phyloP scores from a whole-genome alignment of 164 flowering plant genomes.

The Piper longum region DNA sequence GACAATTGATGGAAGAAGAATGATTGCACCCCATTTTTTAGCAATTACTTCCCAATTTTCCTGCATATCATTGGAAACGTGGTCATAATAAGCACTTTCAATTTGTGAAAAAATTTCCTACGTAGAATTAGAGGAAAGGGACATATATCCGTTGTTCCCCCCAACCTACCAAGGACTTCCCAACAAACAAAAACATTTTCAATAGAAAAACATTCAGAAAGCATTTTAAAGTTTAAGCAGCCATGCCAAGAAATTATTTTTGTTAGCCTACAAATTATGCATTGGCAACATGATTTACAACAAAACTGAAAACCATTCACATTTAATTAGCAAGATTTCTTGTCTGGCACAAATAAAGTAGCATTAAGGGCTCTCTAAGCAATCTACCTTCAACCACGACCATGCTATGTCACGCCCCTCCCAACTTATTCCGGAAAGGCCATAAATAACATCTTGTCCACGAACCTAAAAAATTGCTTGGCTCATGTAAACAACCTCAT shows the following conservation, averaged over 20 bases:
- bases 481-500: not conserved
- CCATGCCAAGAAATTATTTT: too few species aligned
- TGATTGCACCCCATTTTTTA: slow-evolving; percentile 60
- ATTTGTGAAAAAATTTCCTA: not conserved
- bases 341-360: too few species aligned
- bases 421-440: slow-evolving; percentile 48
- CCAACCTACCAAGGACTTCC: too few species aligned
- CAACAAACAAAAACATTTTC: too few species aligned
- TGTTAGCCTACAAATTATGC: too few species aligned
- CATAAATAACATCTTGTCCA: slow-evolving; percentile 76
- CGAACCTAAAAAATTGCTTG: slow-evolving; percentile 44
- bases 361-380: not conserved
- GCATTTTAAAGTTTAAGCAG: too few species aligned
- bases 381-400: slow-evolving; percentile 76
- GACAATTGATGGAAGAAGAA: slow-evolving; percentile 55
- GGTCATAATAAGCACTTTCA: not conserved
- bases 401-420: slow-evolving; percentile 87
- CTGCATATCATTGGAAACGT: slow-evolving; percentile 12
- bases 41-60: slow-evolving; percentile 67
- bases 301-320: not conserved
- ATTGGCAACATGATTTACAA: not conserved
- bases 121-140: not conserved
- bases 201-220: too few species aligned
- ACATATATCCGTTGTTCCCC: not conserved
- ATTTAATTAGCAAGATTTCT: not conserved